phyloP scores from a whole-genome alignment of 495 filamentous ascomycete genomes.

The Massariosphaeria phaeospora region DNA sequence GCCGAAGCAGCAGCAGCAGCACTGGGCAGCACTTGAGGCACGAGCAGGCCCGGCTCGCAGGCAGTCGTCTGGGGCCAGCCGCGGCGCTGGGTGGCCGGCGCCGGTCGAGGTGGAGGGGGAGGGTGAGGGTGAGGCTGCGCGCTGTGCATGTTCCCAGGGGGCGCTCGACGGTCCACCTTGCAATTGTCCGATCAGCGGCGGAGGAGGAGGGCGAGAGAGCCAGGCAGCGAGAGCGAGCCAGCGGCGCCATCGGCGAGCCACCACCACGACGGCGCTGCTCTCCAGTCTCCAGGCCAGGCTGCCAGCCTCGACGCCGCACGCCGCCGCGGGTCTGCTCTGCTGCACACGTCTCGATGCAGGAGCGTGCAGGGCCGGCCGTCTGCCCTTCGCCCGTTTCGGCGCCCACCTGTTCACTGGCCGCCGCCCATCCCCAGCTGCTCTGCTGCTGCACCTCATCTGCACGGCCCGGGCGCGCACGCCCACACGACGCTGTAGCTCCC shows the following conservation, averaged over 20 bases:
- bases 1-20: conserved; percentile 20
- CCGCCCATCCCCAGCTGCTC: neutral
- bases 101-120: conserved; percentile 13
- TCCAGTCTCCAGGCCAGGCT: neutral
- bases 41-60: conserved; percentile 15
- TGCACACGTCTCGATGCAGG: conserved; percentile 24
- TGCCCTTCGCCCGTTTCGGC: conserved; percentile 6
- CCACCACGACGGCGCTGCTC: conserved; percentile 12
- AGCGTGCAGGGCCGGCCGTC: conserved; percentile 6
- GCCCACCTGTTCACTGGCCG: conserved; percentile 4
- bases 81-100: conserved; percentile 2
- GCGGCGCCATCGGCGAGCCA: neutral
- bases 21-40: conserved; percentile 21
- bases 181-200: too few relatives aligned
- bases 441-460: conserved; percentile 1
- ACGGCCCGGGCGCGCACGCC: neutral
- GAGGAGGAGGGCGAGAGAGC: neutral
- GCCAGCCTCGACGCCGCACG: neutral
- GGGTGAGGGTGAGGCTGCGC: conserved; percentile 18
- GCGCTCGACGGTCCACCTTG: too few relatives aligned
- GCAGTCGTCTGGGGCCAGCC: neutral
- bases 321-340: conserved; percentile 6
- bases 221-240: too few relatives aligned
- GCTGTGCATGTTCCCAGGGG: too few relatives aligned
- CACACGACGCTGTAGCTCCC: conserved; percentile 1